phyloP scores from a whole-genome alignment of 345 rosid species.

The Salix viminalis region DNA sequence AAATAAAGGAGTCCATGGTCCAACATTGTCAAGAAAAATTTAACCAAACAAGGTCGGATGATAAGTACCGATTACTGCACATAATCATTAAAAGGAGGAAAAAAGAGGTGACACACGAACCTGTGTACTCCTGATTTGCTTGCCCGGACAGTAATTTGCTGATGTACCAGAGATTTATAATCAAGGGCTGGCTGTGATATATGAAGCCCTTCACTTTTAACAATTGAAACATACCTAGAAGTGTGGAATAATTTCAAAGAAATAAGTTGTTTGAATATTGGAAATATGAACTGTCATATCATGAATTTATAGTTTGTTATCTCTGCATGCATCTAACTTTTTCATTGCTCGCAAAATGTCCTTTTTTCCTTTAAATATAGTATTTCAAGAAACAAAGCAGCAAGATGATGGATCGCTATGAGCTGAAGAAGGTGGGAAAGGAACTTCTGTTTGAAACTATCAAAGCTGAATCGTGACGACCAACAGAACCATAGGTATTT shows the following conservation, averaged over 20 bases:
- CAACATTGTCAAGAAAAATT: too few species aligned
- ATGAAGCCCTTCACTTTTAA: slow-evolving; percentile 52
- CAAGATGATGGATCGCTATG: too few species aligned
- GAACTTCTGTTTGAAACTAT: too few species aligned
- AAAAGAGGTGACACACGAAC: slow-evolving; percentile 25
- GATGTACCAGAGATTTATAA: slow-evolving; percentile 59
- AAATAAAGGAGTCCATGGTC: too few species aligned
- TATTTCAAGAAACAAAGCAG: too few species aligned
- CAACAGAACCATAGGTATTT: too few species aligned
- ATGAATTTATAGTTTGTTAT: neutral
- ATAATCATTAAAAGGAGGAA: neutral
- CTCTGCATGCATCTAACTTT: neutral
- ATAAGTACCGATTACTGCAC: neutral
- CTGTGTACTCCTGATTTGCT: slow-evolving; percentile 58
- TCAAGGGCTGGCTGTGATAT: slow-evolving; percentile 75
- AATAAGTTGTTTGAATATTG: neutral
- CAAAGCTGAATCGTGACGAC: too few species aligned
- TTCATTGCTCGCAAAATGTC: too few species aligned
- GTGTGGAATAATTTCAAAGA: neutral
- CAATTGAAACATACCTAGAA: slow-evolving; percentile 48
- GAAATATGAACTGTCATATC: neutral
- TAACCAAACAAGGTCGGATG: too few species aligned
- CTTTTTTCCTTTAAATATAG: too few species aligned
- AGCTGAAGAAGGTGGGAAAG: too few species aligned
- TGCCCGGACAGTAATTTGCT: slow-evolving; percentile 58